Base-by-base conservation (phyloP, 2,329 filamentous ascomycete species). In the Podosphaera xanthii region DNA sequence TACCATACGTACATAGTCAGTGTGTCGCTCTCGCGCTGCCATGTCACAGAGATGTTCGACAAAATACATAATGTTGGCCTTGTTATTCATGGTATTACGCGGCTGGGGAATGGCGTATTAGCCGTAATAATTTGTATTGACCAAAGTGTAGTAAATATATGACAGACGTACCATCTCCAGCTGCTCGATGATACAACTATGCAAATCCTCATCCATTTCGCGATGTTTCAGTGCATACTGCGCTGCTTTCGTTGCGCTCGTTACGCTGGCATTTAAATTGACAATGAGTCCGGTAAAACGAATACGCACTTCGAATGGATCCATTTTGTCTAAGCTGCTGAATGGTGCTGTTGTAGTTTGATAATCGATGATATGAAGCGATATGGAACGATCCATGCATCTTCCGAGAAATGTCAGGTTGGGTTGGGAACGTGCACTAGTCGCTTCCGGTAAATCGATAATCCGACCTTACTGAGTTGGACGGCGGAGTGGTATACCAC, bases 1-100 rank as follows among this genome's bases (percentile, higher is more conserved):
- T 73, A 98, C 87, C 88, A 97, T 96, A 58, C 85, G 81, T 35
- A 96, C 82, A 68, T 95, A 98, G 62, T 87, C 83, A 58, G 79
- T 73, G 65, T 92, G 83, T 88, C 86, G 64, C 82, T 85, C 62
- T 81, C 61, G 60, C 7, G 63, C 59, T 4, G 67, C 66, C 64
- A 67, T 65, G 69, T 97, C 91, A 69, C 94, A 86, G 65, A 98
- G 87, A 65, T 91, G 86, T 68, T 97, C 91, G 68, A 98, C 85
- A 72, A 98, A 98, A 72, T 94, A 98, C 86, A 98, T 94, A 70
- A 98, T 97, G 70, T 98, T 98, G 61, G 92, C 94, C 61, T 91
- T 80, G 58, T 84, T 94, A 72, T 98, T 98, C 86, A 98, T 94
- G 64, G 87, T 91, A 65, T 87, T 94, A 8, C 56, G 57, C 31